Conservation (phyloP, 2,329 filamentous ascomycete species). For the Cytospora piceae region DNA sequence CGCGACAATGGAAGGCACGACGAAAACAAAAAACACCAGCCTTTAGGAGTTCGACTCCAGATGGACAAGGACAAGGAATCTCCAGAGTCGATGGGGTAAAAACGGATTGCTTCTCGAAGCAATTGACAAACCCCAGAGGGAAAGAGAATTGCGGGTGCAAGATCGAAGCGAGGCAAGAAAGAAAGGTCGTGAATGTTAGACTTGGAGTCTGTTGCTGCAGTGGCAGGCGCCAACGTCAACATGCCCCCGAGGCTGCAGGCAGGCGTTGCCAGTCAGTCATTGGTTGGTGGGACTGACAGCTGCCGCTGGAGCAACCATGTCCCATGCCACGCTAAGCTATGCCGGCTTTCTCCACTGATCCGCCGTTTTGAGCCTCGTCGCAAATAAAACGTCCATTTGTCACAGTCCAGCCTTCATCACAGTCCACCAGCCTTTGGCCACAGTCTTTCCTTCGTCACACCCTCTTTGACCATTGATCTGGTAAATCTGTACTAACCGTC, state of each 20-base stretch:
- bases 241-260: not conserved
- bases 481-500: too few species aligned
- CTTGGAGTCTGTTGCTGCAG: too few species aligned
- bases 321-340: not conserved
- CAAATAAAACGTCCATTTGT: not conserved
- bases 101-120: not conserved
- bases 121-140: not conserved
- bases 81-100: not conserved
- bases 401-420: not conserved
- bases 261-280: not conserved
- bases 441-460: too few species aligned
- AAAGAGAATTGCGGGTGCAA: not conserved
- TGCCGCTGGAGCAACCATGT: constrained; percentile 24
- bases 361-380: constrained; percentile 1
- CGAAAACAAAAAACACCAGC: constrained; percentile 1
- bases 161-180: not conserved
- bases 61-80: not conserved
- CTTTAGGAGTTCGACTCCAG: not conserved
- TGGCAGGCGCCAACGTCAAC: constrained; percentile 5
- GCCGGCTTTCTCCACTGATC: not conserved
- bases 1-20: constrained; percentile 3
- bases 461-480: too few species aligned
- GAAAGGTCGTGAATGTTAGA: constrained; percentile 1
- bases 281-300: constrained; percentile 4
- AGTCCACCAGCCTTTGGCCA: too few species aligned